Evolutionary conservation across 495 filamentous ascomycete genomes (phyloP).

Genomic region (Bacidia rubella): DNA sequence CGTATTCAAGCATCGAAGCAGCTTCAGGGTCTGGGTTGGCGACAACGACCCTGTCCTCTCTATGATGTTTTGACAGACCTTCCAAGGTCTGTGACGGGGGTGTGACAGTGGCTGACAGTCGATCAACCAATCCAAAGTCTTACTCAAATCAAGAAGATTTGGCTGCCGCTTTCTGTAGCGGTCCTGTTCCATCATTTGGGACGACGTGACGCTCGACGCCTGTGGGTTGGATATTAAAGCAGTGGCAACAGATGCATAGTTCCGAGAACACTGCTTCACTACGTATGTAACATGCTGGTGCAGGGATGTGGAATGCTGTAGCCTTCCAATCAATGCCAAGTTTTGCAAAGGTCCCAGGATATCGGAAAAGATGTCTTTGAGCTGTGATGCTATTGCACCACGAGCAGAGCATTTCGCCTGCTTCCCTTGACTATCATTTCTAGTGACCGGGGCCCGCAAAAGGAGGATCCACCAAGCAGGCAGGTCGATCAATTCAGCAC

Average conservation of each 20-base stretch:
- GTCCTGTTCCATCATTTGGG: background rate
- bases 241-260: conserved; percentile 21
- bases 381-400: background rate
- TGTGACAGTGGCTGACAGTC: conserved; percentile 8
- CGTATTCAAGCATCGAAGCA: conserved; percentile 28
- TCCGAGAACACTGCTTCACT: conserved; percentile 19
- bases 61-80: conserved; percentile 18
- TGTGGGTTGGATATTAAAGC: conserved; percentile 5
- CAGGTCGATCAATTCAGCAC: conserved; percentile 42
- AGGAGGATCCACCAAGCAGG: conserved; percentile 31
- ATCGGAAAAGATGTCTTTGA: conserved; percentile 34
- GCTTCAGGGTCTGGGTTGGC: conserved; percentile 13
- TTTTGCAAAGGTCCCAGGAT: conserved; percentile 49
- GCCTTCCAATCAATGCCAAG: conserved; percentile 32
- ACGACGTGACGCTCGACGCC: background rate
- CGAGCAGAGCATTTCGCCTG: background rate
- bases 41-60: conserved; percentile 7
- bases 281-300: conserved; percentile 13
- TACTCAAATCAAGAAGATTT: background rate
- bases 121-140: conserved; percentile 13
- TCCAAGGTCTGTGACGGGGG: conserved; percentile 21
- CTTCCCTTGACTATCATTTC: background rate
- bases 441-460: conserved; percentile 15
- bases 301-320: conserved; percentile 8
- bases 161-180: background rate